Evolutionary conservation across 2,329 filamentous ascomycete species (phyloP).

Genomic region (Diaporthe capsici): DNA sequence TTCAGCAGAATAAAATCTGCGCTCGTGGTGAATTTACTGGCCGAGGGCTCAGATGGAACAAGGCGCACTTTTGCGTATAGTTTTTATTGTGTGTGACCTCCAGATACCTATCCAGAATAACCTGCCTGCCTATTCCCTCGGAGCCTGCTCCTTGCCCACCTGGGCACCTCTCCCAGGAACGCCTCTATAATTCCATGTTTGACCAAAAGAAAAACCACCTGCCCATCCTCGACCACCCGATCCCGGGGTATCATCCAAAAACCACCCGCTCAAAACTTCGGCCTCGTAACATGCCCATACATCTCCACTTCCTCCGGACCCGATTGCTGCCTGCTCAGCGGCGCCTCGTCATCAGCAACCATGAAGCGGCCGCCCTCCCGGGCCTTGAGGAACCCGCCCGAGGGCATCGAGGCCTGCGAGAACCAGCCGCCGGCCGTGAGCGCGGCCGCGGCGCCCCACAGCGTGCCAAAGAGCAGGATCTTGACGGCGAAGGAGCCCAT

Average conservation of each 20-base stretch:
- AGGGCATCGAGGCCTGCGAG: not conserved
- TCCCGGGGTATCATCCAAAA: not conserved
- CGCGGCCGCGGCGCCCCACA: slow-evolving; percentile 39
- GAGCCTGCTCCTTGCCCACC: not conserved
- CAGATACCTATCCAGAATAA: not conserved
- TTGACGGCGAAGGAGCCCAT: slow-evolving; percentile 45
- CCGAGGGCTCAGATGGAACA: rapidly evolving
- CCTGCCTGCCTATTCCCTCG: not conserved
- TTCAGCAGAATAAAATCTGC: not conserved
- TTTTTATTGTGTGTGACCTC: not conserved
- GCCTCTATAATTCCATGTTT: not conserved
- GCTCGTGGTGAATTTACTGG: too few relatives aligned
- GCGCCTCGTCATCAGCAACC: not conserved
- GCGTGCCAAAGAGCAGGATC: slow-evolving; percentile 45
- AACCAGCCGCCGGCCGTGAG: slow-evolving; percentile 42
- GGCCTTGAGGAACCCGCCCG: slow-evolving; percentile 1
- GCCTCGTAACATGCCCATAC: not conserved
- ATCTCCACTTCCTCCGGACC: not conserved
- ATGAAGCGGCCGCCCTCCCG: not conserved
- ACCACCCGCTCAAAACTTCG: not conserved
- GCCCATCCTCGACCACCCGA: not conserved
- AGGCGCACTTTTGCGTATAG: not conserved
- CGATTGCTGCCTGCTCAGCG: not conserved
- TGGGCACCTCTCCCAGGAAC: not conserved
- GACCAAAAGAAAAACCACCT: not conserved